phyloP scores from a whole-genome alignment of 1,284 basidiomycete genomes.

The Neonothopanus nambi region DNA sequence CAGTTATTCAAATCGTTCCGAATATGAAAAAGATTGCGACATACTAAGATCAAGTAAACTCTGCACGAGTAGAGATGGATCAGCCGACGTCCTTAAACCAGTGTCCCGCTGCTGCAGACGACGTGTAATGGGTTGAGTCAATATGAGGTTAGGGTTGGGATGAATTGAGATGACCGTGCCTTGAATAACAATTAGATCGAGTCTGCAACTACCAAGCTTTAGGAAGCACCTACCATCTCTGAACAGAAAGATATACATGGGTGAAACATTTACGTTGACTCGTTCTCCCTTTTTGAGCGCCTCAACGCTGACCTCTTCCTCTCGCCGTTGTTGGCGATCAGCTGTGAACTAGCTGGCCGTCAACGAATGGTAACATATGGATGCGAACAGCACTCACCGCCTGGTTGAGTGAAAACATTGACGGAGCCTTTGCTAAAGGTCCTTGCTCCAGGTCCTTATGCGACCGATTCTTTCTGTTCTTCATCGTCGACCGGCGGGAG shows the following conservation, averaged over 20 bases:
- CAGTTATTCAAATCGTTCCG: neutral
- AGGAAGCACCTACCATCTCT: slow-evolving; percentile 44
- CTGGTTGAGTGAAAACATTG: slow-evolving; percentile 8
- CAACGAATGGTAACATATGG: neutral
- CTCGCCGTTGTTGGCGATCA: slow-evolving; percentile 26
- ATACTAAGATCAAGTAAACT: slow-evolving; percentile 62
- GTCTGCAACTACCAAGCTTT: neutral
- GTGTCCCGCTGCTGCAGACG: slow-evolving; percentile 60
- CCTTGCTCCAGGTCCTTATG: slow-evolving; percentile 5
- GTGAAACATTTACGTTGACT: slow-evolving; percentile 55
- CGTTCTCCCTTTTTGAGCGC: slow-evolving; percentile 60
- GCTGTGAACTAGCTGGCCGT: neutral
- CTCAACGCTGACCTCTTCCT: slow-evolving; percentile 38
- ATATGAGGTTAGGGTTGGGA: slow-evolving; percentile 43
- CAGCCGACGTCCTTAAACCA: slow-evolving; percentile 56
- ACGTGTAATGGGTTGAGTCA: slow-evolving; percentile 57
- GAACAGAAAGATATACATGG: slow-evolving; percentile 66
- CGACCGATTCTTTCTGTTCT: neutral
- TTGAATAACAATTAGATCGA: slow-evolving; percentile 16
- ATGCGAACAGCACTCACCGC: neutral
- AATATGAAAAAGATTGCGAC: slow-evolving; percentile 18
- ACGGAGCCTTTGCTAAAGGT: neutral
- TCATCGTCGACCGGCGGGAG: slow-evolving; percentile 12
- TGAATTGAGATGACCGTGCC: slow-evolving; percentile 65
- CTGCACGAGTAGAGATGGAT: slow-evolving; percentile 63